Conservation (phyloP, 2,329 filamentous ascomycete genomes). For the Drechslera avenae region DNA sequence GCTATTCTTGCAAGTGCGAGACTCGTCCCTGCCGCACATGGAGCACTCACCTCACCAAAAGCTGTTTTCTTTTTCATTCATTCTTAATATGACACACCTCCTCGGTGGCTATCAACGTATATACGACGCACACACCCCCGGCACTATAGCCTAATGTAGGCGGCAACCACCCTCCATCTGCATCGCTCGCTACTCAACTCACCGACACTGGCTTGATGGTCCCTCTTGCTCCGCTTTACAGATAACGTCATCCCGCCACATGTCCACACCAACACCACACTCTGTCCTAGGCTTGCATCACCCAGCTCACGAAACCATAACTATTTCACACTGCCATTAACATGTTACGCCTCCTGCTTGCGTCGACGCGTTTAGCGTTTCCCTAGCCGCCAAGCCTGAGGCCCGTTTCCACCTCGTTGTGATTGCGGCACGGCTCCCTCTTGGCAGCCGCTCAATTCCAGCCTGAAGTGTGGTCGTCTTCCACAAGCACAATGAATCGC, state of each 20-base stretch:
- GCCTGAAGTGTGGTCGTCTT: not conserved
- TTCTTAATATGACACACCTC: not conserved
- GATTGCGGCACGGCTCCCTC: constrained; percentile 1
- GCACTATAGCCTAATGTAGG: not conserved
- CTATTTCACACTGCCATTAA: not conserved
- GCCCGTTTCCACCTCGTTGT: not conserved
- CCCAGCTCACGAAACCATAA: not conserved
- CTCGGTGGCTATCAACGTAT: not conserved
- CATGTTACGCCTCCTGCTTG: constrained; percentile 1
- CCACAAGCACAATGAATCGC: no score
- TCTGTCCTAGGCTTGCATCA: not conserved
- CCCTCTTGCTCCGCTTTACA: constrained; percentile 1
- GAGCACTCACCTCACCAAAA: not conserved
- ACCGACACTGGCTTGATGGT: not conserved
- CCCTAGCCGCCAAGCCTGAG: constrained; percentile 10
- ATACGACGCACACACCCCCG: not conserved
- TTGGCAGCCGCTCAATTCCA: not conserved
- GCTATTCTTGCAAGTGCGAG: constrained; percentile 1
- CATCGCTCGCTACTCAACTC: not conserved
- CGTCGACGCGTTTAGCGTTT: constrained; percentile 2
- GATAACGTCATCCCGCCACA: constrained; percentile 8
- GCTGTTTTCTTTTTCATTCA: not conserved
- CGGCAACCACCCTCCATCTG: no score
- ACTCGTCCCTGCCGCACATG: constrained; percentile 6
- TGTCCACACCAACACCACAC: constrained; percentile 1